Conservation (phyloP, 305 asterid genomes). For the Coffea humblotiana region DNA sequence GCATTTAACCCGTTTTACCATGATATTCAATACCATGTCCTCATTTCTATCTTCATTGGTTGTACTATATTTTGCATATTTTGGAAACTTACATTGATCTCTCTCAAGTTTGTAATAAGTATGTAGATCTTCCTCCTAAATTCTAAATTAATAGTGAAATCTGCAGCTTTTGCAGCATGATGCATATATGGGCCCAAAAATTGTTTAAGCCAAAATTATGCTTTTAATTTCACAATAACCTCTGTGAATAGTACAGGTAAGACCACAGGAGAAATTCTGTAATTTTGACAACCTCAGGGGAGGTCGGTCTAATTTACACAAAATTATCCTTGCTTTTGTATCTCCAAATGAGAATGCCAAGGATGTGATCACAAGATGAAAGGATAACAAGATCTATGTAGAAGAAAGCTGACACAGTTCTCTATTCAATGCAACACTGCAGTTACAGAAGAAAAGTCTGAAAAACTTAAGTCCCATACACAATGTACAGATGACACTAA, state of each 20-base stretch:
- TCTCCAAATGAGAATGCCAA: background rate
- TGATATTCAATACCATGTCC: background rate
- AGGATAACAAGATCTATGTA: background rate
- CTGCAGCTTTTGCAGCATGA: background rate
- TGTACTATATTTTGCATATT: background rate
- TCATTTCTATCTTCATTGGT: background rate
- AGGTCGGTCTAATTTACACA: background rate
- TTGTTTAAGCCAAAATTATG: background rate
- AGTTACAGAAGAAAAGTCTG: too few relatives aligned
- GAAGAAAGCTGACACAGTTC: background rate
- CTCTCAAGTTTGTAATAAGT: background rate
- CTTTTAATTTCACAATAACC: background rate
- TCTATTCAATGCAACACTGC: too few relatives aligned
- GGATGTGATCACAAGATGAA: background rate
- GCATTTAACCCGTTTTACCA: background rate
- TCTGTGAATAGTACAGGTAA: background rate
- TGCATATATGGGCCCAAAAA: too few relatives aligned
- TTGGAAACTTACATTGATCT: background rate
- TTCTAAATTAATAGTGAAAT: background rate
- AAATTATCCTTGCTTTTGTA: background rate
- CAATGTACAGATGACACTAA: too few relatives aligned
- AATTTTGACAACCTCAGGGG: background rate
- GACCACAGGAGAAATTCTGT: background rate
- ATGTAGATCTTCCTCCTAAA: background rate
- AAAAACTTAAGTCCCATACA: background rate